Conservation (phyloP, 2,329 filamentous ascomycete genomes). For the Colletotrichum sp. region DNA sequence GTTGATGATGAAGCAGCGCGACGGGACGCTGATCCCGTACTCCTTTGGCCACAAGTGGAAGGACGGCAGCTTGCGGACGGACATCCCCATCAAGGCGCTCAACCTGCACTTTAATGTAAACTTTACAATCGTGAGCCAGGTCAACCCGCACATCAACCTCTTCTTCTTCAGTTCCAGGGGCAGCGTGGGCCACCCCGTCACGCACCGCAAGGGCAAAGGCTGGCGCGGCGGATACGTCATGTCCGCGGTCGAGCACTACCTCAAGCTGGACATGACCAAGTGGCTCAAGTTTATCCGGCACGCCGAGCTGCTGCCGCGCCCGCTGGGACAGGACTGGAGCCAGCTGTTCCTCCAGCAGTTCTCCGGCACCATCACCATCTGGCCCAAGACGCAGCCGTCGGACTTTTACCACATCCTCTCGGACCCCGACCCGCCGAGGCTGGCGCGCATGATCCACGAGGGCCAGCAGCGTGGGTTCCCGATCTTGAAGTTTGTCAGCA, state of each 20-base stretch:
- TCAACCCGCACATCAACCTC: constrained; percentile 97
- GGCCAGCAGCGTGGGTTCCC: constrained; percentile 91
- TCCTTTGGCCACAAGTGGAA: constrained; percentile 99
- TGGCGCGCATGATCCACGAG: constrained; percentile 88
- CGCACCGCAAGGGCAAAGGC: constrained; percentile 88
- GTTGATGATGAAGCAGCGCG: constrained; percentile 83
- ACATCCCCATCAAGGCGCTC: constrained; percentile 91
- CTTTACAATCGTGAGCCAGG: constrained; percentile 87
- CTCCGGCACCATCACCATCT: constrained; percentile 93
- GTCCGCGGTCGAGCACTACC: constrained; percentile 88
- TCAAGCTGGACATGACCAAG: constrained; percentile 96
- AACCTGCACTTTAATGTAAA: constrained; percentile 99
- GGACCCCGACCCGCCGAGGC: constrained; percentile 76
- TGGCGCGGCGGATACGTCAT: constrained; percentile 97
- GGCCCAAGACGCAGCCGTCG: constrained; percentile 79
- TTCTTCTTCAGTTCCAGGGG: constrained; percentile 98
- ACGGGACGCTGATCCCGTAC: constrained; percentile 83
- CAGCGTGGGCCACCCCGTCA: constrained; percentile 89
- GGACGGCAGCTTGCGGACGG: constrained; percentile 90
- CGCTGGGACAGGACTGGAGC: constrained; percentile 94
- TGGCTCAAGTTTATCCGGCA: constrained; percentile 96
- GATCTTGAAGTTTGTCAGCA: constrained; percentile 88
- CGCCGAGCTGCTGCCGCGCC: constrained; percentile 87
- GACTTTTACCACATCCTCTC: constrained; percentile 89
- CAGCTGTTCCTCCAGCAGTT: constrained; percentile 97